Evolutionary conservation across 192 early-diverging fungal species (phyloP).

Genomic region (Kickxella alabastrina): DNA sequence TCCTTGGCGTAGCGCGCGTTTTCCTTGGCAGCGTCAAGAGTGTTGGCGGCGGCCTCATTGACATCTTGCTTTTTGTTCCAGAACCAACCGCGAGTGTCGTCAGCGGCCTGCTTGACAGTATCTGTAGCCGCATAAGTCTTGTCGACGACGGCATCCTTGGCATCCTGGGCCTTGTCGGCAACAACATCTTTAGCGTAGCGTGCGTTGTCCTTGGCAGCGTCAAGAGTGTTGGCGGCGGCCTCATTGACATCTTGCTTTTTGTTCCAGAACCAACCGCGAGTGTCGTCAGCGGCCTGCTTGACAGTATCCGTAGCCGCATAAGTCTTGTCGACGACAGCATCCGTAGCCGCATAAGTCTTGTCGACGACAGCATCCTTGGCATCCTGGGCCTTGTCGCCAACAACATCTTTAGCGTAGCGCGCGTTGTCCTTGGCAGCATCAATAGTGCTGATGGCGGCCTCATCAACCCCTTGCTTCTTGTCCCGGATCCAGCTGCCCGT

Average conservation of each 20-base stretch:
- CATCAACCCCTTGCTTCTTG: neutral
- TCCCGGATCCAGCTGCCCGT: conserved; percentile 16
- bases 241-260: conserved; percentile 14
- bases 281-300: conserved; percentile 13
- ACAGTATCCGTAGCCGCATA: conserved; percentile 13
- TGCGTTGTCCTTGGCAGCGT: neutral
- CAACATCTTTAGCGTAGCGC: neutral
- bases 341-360: too few relatives aligned
- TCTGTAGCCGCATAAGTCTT: neutral
- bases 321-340: too few relatives aligned
- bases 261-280: conserved; percentile 10
- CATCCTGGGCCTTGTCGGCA: conserved; percentile 6
- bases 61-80: conserved; percentile 9
- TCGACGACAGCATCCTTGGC: neutral
- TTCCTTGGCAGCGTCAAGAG: conserved; percentile 1
- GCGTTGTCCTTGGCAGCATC: neutral
- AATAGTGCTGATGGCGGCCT: neutral
- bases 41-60: conserved; percentile 1
- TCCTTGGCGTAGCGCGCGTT: neutral
- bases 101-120: neutral
- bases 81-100: conserved; percentile 6
- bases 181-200: neutral
- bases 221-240: neutral
- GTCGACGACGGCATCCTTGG: conserved; percentile 11
- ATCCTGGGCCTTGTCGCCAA: neutral